These are phyloP conservation scores for Colletotrichum agaves DNA, from an alignment of 2,329 filamentous ascomycete species.

Conservation along the genomic window DNA sequence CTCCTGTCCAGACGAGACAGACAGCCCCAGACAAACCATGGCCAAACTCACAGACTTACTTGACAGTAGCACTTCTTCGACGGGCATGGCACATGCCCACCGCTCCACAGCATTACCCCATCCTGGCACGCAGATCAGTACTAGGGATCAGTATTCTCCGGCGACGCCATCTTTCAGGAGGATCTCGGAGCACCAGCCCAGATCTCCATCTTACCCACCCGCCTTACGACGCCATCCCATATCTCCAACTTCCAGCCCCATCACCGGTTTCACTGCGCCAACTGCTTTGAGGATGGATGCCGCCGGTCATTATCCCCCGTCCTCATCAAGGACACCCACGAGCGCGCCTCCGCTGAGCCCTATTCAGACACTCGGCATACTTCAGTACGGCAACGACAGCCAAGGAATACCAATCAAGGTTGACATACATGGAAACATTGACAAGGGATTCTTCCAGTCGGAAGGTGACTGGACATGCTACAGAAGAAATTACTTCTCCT, in stretches of 20 bases:
- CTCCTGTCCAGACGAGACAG: slow-evolving; percentile 31
- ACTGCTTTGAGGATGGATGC: slow-evolving; percentile 34
- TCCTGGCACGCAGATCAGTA: slow-evolving; percentile 58
- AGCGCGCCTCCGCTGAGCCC: slow-evolving; percentile 64
- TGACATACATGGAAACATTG: slow-evolving; percentile 82
- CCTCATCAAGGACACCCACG: slow-evolving; percentile 48
- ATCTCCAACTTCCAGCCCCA: slow-evolving; percentile 63
- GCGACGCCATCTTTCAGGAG: slow-evolving; percentile 63
- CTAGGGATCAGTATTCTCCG: slow-evolving; percentile 65
- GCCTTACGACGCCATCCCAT: slow-evolving; percentile 62
- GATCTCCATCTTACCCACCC: slow-evolving; percentile 63
- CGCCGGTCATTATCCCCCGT: slow-evolving; percentile 47
- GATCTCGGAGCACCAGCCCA: slow-evolving; percentile 59
- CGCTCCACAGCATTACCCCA: slow-evolving; percentile 64
- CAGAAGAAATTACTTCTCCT: slow-evolving; percentile 89
- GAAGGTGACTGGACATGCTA: slow-evolving; percentile 94
- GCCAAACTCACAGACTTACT: slow-evolving; percentile 47
- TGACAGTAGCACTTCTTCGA: slow-evolving; percentile 59
- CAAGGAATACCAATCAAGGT: slow-evolving; percentile 66
- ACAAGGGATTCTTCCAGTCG: slow-evolving; percentile 87
- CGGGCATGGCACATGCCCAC: slow-evolving; percentile 69
- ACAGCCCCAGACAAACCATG: slow-evolving; percentile 14
- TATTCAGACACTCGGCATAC: slow-evolving; percentile 65
- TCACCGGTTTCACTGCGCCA: slow-evolving; percentile 28
- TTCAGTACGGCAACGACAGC: slow-evolving; percentile 65